Evolutionary conservation across 2,329 filamentous ascomycete genomes (phyloP).

Genomic region (Apiospora kogelbergensis): DNA sequence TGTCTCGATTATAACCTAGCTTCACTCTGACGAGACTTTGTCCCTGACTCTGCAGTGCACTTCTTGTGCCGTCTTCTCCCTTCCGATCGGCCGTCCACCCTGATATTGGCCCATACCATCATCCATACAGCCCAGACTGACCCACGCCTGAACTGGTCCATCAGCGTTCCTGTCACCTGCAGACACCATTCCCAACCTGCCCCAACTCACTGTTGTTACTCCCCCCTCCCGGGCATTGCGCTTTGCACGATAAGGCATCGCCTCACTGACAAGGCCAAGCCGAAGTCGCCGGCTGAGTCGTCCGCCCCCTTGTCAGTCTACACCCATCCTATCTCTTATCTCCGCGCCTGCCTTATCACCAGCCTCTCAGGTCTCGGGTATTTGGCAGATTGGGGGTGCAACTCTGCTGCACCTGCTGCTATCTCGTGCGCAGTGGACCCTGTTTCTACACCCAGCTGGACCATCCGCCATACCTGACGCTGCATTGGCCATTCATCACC

Average conservation of each 20-base stretch:
- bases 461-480: neutral
- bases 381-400: slow-evolving; percentile 2
- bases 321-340: neutral
- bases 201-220: neutral
- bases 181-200: neutral
- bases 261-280: neutral
- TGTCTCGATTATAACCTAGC: slow-evolving; percentile 52
- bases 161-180: neutral
- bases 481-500: slow-evolving; percentile 2
- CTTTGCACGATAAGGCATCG: neutral
- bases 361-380: neutral
- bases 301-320: neutral
- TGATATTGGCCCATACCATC: neutral
- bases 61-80: neutral
- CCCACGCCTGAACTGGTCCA: neutral
- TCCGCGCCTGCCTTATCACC: slow-evolving; percentile 4
- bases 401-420: neutral
- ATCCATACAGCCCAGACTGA: neutral
- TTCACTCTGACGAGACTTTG: slow-evolving; percentile 10
- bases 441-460: neutral
- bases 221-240: neutral
- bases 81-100: neutral
- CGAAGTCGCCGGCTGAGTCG: neutral
- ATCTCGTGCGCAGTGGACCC: slow-evolving; percentile 1
- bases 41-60: neutral